phyloP scores from a whole-genome alignment of 106 monocot species.

The Cymbidium sinense region DNA sequence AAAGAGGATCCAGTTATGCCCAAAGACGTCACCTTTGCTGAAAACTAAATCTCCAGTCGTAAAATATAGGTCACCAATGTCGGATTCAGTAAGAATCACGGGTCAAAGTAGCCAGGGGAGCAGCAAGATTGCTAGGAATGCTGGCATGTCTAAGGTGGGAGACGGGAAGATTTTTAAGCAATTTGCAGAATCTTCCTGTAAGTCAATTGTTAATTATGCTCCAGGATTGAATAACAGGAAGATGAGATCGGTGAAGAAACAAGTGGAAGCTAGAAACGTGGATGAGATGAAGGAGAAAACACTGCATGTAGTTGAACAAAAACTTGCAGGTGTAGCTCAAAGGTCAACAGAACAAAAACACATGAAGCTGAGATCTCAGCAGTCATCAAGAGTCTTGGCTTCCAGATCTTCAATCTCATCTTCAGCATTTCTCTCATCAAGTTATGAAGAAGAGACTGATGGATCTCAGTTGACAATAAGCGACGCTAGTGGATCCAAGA shows the following conservation, averaged over 20 bases:
- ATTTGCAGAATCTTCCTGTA: constrained; percentile 2
- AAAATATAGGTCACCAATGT: constrained; percentile 6
- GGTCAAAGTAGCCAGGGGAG: constrained; percentile 12
- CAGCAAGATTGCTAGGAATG: constrained; percentile 6
- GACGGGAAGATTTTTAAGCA: constrained; percentile 9
- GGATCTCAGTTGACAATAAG: constrained; percentile 8
- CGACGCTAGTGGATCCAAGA: not conserved
- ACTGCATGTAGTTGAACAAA: constrained; percentile 28
- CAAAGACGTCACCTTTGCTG: constrained; percentile 1
- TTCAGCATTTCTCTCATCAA: constrained; percentile 16
- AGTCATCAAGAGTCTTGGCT: constrained; percentile 4
- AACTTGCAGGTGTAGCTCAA: constrained; percentile 1
- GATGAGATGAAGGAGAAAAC: constrained; percentile 19
- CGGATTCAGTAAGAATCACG: constrained; percentile 7
- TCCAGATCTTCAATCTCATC: constrained; percentile 5
- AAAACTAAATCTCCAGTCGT: constrained; percentile 5
- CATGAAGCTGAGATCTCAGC: constrained; percentile 2
- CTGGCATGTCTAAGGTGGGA: not conserved
- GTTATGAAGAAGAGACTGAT: not conserved
- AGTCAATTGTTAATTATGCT: constrained; percentile 3
- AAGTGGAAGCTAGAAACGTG: constrained; percentile 10
- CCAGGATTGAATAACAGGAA: constrained; percentile 14
- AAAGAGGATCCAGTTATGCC: constrained; percentile 4
- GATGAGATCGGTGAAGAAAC: constrained; percentile 14
- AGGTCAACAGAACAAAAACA: constrained; percentile 6